Evolutionary conservation across 441 rosid genomes (phyloP), one percentile per base, ranked within the genome.

Genomic region (Daphne laureola): DNA sequence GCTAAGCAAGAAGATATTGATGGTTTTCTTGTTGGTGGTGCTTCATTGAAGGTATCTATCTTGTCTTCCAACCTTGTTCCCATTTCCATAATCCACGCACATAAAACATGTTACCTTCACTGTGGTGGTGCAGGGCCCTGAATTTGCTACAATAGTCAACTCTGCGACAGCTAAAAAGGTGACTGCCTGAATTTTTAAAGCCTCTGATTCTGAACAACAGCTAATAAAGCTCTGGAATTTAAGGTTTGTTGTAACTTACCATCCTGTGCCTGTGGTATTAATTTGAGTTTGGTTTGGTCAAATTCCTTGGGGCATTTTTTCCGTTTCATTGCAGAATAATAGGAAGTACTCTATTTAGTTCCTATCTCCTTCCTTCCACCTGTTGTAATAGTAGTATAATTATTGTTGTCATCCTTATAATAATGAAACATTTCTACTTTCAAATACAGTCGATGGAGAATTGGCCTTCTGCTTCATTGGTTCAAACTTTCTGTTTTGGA

Each of bases 1-100:
- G 93, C 96, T 3, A 93, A 90, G 69, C 65, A 87, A 74, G 95
- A 90, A 74, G 99, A 90, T 61, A 90, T 90, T 55, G 99, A 93
- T 64, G 99, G 99, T 50, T 90, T 93, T 63, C 97, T 93, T 42
- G 99, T 87, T 14, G 99, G 96, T 5, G 99, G 99, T 59, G 97
- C 97, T 55, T 93, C 99, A 64, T 75, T 93, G 73, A 90, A 90
- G 93, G 95, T 93, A 79, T 43, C 43, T 93, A 79, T 43, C 43
- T 31, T 18, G 23, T 43, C 43, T 31, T 49, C 1, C 58, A 56
- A 11, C 38, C 42, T 35, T 46, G 38, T 2, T 23, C 49, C 27
- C 40, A 8, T 35, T 53, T 61, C 42, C 15, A 15, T 36, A 50
- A 54, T 35, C 14, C 17, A 27, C 23, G 25, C 15, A 52, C 12